A percentile compares a stretch with the other conserved stretches of the same genome.
These are phyloP conservation scores for Venturiaceae sp. DNA, from an alignment of 2,329 filamentous ascomycete genomes.

Conservation along the genomic window DNA sequence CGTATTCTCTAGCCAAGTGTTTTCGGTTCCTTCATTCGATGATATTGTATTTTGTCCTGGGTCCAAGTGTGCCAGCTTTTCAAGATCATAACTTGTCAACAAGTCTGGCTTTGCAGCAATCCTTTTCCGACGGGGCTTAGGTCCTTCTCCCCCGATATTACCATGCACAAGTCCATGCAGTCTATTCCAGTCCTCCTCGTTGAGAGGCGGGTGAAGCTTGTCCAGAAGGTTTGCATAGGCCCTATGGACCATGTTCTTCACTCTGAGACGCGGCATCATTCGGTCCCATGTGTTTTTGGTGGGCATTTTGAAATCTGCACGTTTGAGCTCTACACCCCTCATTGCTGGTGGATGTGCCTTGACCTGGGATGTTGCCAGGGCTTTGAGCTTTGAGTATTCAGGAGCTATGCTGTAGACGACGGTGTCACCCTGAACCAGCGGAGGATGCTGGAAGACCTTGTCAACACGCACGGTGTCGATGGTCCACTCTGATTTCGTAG, in stretches of 20 bases:
- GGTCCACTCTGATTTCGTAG: neutral
- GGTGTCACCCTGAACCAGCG: neutral
- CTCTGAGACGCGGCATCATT: conserved; percentile 34
- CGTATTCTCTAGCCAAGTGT: neutral
- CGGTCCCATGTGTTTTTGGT: conserved; percentile 34
- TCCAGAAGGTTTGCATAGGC: conserved; percentile 35
- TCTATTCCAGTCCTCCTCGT: conserved; percentile 31
- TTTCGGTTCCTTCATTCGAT: neutral
- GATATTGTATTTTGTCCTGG: neutral
- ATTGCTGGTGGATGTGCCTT: neutral
- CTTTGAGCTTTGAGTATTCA: conserved; percentile 13
- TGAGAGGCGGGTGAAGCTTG: conserved; percentile 34
- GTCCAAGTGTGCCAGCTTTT: neutral
- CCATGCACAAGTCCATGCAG: conserved; percentile 30
- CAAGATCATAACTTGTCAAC: conserved; percentile 1
- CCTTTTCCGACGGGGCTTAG: conserved; percentile 14
- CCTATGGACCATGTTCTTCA: conserved; percentile 30
- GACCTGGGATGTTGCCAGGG: conserved; percentile 21
- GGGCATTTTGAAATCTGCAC: conserved; percentile 28
- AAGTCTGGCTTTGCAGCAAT: neutral
- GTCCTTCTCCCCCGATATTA: conserved; percentile 16
- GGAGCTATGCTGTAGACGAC: conserved; percentile 3
- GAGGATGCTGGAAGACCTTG: neutral
- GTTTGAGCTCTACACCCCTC: conserved; percentile 8
- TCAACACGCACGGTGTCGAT: neutral